phyloP scores from a whole-genome alignment of 345 rosid genomes.

The Pseudoturritis turrita region DNA sequence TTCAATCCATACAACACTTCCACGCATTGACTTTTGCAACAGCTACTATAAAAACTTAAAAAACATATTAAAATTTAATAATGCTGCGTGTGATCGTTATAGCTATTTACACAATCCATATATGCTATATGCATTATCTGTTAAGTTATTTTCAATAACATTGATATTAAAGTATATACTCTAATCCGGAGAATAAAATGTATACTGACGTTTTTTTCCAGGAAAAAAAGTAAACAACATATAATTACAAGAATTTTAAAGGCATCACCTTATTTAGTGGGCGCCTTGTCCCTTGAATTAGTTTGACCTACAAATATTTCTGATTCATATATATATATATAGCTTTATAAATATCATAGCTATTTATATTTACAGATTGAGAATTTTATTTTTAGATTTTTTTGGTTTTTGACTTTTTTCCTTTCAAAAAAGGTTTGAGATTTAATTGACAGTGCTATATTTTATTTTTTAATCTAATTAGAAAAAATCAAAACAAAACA shows the following conservation, averaged over 20 bases:
- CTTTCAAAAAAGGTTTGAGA: too few species aligned
- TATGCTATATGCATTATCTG: background rate
- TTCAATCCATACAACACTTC: background rate
- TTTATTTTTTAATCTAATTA: too few species aligned
- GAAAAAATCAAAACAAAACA: background rate
- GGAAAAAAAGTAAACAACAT: background rate
- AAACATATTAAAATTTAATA: background rate
- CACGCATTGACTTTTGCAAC: constrained; percentile 9
- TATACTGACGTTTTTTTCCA: background rate
- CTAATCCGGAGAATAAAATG: background rate
- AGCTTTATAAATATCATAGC: too few species aligned
- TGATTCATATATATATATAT: too few species aligned
- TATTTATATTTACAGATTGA: background rate
- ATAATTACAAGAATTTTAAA: background rate
- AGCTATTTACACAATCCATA: background rate
- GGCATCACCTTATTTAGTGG: background rate
- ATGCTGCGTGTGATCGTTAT: background rate
- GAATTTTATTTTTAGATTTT: background rate
- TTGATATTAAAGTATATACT: background rate
- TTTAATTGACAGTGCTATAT: too few species aligned
- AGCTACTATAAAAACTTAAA: background rate
- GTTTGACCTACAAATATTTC: background rate
- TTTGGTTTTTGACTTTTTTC: too few species aligned
- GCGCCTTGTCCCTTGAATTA: background rate
- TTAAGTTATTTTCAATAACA: background rate